Conservation (phyloP, 2,329 filamentous ascomycete genomes). For the Neopestalotiopsis clavispora region DNA sequence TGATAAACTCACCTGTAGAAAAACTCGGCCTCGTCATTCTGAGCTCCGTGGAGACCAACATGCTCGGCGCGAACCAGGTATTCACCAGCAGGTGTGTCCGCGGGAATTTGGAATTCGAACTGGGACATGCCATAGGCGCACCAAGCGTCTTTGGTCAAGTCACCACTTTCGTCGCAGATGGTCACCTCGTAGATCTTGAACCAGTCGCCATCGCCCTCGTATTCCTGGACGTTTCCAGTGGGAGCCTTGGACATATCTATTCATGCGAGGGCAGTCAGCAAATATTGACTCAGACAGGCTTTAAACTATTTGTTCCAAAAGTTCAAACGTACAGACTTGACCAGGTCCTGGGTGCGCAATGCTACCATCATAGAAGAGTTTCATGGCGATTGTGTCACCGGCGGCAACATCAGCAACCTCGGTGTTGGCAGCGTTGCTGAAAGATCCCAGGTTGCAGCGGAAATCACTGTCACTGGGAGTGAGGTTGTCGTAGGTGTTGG, state of each 20-base stretch:
- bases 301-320: conserved; percentile 16
- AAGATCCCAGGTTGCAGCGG: conserved; percentile 4
- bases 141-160: conserved; percentile 20
- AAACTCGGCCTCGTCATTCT: conserved; percentile 20
- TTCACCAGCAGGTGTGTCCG: conserved; percentile 25
- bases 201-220: conserved; percentile 26
- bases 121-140: conserved; percentile 25
- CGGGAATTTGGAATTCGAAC: conserved; percentile 25
- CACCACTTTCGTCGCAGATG: neutral
- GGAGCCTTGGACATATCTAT: conserved; percentile 11
- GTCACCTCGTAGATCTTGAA: conserved; percentile 23
- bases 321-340: conserved; percentile 20
- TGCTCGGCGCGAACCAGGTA: conserved; percentile 29
- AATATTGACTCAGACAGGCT: no score
- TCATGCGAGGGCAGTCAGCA: neutral
- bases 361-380: conserved; percentile 12
- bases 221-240: conserved; percentile 15
- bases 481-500: conserved; percentile 5
- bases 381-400: neutral
- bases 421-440: neutral
- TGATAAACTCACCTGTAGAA: neutral
- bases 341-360: conserved; percentile 19
- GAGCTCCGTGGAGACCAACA: conserved; percentile 29
- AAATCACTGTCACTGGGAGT: conserved; percentile 9
- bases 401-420: conserved; percentile 6